Evolutionary conservation across 2,329 filamentous ascomycete genomes (phyloP), one percentile per base, ranked within the genome.

Genomic region (Escovopsis sp.): DNA sequence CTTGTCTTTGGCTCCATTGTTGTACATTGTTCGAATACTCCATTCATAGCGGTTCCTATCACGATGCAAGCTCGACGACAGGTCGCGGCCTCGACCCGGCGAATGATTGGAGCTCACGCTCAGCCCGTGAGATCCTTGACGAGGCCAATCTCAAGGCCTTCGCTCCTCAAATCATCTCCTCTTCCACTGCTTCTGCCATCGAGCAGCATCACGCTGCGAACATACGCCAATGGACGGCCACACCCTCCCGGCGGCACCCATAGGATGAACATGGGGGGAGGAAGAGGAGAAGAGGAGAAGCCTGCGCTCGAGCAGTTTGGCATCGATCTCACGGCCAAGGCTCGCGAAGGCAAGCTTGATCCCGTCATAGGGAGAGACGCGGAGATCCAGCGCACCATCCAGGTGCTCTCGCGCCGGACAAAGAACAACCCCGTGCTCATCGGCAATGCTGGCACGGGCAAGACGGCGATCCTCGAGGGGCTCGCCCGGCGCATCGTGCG

Each of bases 381-480:
- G 58, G 91, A 96, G 61, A 95, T 95, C 54, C 75, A 89, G 55
- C 75, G 89, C 55, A 88, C 94, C 23, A 78, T 96, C 51, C 80
- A 89, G 45, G 96, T 96, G 49, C 69, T 96, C 48, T 94, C 87
- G 33, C 75, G 91, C 59, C 77, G 89, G 58, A 96, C 89, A 48
- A 96, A 96, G 75, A 96, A 98, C 72, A 98, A 98, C 64, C 91
- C 91, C 2, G 89, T 96, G 39, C 75, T 98, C 51, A 96, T 98
- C 50, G 91, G 91, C 67, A 88, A 96, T 59, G 89, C 91, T 33
- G 91, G 91, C 79, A 91, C 96, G 23, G 91, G 91, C 58, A 96
- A 96, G 66, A 96, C 89, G 6, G 88, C 89, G 1, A 85, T 95
- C 41, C 66, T 95, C 3, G 89, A 96, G 63, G 89, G 89, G 2